These are phyloP conservation scores for Actinidia chinensis DNA, from an alignment of 179 eudicot species.

Conservation along the genomic window DNA sequence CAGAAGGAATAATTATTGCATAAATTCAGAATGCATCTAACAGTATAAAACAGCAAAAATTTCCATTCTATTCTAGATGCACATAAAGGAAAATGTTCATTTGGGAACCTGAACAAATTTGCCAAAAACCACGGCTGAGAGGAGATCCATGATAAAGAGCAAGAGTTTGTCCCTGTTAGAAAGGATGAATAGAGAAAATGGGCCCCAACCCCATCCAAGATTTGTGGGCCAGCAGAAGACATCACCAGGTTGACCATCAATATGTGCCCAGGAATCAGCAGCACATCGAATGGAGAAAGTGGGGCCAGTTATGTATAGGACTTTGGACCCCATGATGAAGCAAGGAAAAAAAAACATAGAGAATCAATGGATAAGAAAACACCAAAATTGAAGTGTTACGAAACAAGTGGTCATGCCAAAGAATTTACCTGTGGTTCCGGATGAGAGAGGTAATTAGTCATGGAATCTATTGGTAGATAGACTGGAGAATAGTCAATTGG, in stretches of 20 bases:
- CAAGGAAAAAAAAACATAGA: conserved; percentile 8
- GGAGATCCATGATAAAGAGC: conserved; percentile 98
- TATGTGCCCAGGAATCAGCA: conserved; percentile 79
- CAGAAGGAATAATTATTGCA: not conserved
- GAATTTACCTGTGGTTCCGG: conserved; percentile 84
- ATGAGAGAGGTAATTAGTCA: conserved; percentile 81
- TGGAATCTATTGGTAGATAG: conserved; percentile 60
- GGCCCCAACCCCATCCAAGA: conserved; percentile 99
- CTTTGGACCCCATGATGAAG: conserved; percentile 81
- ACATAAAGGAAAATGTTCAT: not conserved
- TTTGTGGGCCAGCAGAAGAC: conserved; percentile 91
- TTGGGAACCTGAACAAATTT: conserved; percentile 81
- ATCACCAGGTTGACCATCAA: conserved; percentile 60
- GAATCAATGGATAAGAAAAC: not conserved
- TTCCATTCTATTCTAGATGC: conserved; percentile 10
- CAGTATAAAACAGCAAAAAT: not conserved
- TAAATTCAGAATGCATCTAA: not conserved
- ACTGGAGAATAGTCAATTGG: conserved; percentile 53
- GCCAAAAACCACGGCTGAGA: conserved; percentile 75
- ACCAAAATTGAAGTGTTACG: not conserved
- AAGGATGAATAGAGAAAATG: conserved; percentile 66
- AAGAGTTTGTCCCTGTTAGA: conserved; percentile 69
- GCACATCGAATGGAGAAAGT: conserved; percentile 86
- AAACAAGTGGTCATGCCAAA: not conserved
- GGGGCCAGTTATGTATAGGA: conserved; percentile 99